Evolutionary conservation across 306 rosid species (phyloP).

Genomic region (Fragaria vesca): DNA sequence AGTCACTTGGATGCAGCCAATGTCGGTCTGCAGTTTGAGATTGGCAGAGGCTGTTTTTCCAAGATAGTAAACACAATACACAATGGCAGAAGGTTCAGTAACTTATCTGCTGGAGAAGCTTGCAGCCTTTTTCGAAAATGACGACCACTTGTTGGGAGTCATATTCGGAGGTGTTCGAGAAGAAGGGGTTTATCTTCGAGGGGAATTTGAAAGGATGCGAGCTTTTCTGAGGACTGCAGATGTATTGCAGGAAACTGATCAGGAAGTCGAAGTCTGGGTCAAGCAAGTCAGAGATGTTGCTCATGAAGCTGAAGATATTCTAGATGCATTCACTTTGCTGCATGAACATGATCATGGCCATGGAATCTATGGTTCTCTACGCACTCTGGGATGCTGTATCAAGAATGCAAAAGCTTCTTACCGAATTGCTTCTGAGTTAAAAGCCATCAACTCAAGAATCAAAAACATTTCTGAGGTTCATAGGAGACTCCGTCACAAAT

Average conservation of each 20-base stretch:
- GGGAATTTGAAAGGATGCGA: slow-evolving; percentile 31
- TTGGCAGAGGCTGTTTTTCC: neutral
- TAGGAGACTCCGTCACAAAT: slow-evolving; percentile 27
- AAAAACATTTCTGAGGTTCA: slow-evolving; percentile 21
- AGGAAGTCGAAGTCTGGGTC: slow-evolving; percentile 37
- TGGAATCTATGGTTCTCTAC: slow-evolving; percentile 24
- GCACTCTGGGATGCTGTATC: slow-evolving; percentile 24
- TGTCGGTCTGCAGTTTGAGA: slow-evolving; percentile 8
- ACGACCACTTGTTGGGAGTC: slow-evolving; percentile 37
- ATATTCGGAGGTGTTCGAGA: slow-evolving; percentile 41
- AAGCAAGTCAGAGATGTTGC: slow-evolving; percentile 41
- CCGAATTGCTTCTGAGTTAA: slow-evolving; percentile 25
- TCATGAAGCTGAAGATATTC: slow-evolving; percentile 37
- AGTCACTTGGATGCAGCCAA: slow-evolving; percentile 10
- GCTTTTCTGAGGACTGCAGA: slow-evolving; percentile 42
- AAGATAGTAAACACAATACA: neutral
- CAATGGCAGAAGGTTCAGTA: slow-evolving; percentile 60
- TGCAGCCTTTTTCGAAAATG: slow-evolving; percentile 39
- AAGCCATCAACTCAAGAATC: slow-evolving; percentile 30
- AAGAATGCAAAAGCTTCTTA: slow-evolving; percentile 31
- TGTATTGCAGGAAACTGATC: slow-evolving; percentile 29
- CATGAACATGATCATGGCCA: slow-evolving; percentile 24
- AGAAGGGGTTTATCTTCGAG: slow-evolving; percentile 29
- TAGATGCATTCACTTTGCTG: slow-evolving; percentile 33
- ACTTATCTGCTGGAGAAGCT: slow-evolving; percentile 45